Percentiles rank a stretch among this genome's conserved stretches.
phyloP scores from a whole-genome alignment of 805 yeast species.

The Wickerhamomyces kurtzmanii region DNA sequence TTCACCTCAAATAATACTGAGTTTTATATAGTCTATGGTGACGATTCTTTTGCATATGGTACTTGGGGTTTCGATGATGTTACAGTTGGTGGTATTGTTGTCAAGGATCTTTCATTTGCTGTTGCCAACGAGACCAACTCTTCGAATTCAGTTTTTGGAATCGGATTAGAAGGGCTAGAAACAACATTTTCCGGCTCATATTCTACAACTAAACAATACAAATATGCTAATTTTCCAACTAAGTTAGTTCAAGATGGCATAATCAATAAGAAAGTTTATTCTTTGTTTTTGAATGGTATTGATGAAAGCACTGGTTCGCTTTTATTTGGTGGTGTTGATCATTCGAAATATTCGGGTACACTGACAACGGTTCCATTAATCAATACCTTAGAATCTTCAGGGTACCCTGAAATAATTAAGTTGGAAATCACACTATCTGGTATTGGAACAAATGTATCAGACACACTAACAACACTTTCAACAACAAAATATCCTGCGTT shows the following conservation, averaged over 20 bases:
- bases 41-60: conserved; percentile 39
- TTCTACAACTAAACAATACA: conserved; percentile 16
- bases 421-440: conserved; percentile 33
- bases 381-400: conserved; percentile 24
- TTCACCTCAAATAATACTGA: conserved; percentile 21
- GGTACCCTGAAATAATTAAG: conserved; percentile 28
- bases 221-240: conserved; percentile 59
- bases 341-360: conserved; percentile 46
- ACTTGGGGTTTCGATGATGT: conserved; percentile 44
- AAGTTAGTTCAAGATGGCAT: conserved; percentile 48
- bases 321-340: conserved; percentile 67
- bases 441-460: conserved; percentile 3
- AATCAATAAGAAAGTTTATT: conserved; percentile 46
- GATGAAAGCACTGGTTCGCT: conserved; percentile 38
- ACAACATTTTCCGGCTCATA: conserved; percentile 34
- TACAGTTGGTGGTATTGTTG: conserved; percentile 38
- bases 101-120: conserved; percentile 56
- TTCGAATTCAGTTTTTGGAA: conserved; percentile 60
- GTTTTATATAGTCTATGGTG: conserved; percentile 41
- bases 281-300: conserved; percentile 44
- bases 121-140: conserved; percentile 61
- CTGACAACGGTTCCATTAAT: conserved; percentile 41
- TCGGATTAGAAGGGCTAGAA: conserved; percentile 65
- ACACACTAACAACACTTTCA: conserved; percentile 1
- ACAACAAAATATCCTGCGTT: conserved; percentile 25